Conservation (phyloP, 805 yeast genomes). For the Candida ortonii region DNA sequence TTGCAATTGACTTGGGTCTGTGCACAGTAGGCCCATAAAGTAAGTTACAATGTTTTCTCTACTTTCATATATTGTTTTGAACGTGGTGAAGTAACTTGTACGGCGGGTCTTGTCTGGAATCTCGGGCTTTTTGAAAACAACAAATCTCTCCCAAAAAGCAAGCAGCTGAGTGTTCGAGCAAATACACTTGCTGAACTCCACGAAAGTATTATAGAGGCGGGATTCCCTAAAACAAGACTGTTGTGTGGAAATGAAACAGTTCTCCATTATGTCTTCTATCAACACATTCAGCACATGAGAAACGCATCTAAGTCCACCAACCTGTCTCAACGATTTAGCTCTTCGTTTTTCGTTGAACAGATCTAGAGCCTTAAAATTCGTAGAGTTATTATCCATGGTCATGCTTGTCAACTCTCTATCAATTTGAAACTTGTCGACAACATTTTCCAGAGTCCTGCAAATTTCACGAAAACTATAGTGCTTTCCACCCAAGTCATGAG, state of each 20-base stretch:
- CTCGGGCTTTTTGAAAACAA: not conserved
- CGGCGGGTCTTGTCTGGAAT: not conserved
- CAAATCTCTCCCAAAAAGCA: not conserved
- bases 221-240: not conserved
- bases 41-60: not conserved
- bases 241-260: not conserved
- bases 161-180: not conserved
- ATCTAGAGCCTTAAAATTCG: not conserved
- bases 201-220: not conserved
- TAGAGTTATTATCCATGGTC: constrained; percentile 1
- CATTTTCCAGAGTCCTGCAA: not conserved
- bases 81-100: constrained; percentile 1
- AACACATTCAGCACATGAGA: constrained; percentile 2
- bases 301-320: constrained; percentile 1
- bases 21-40: not conserved
- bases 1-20: not conserved
- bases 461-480: no score
- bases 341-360: not conserved
- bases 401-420: not conserved
- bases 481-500: not conserved
- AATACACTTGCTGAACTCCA: not conserved
- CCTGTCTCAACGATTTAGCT: not conserved
- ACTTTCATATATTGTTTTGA: constrained; percentile 1
- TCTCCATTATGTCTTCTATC: not conserved
- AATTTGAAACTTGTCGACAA: not conserved